phyloP scores from a whole-genome alignment of 2,329 filamentous ascomycete genomes.

The Thielaviopsis euricoi region DNA sequence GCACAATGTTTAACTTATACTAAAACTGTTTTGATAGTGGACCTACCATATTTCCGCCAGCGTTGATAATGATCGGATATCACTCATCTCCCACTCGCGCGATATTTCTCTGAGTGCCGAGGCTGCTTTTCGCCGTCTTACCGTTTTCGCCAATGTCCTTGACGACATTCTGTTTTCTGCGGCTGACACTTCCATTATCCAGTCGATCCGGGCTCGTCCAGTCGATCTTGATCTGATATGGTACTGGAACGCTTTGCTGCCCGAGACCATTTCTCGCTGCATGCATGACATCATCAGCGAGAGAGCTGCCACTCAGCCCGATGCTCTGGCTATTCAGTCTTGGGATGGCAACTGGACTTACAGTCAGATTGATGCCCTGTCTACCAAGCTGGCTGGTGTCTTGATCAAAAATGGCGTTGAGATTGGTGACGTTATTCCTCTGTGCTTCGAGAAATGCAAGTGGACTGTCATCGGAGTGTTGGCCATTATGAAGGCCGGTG shows the following conservation, averaged over 20 bases:
- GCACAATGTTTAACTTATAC: background rate
- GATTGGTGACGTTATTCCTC: slow-evolving; percentile 26
- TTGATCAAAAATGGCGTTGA: slow-evolving; percentile 22
- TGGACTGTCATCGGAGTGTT: slow-evolving; percentile 30
- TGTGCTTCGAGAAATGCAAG: slow-evolving; percentile 34
- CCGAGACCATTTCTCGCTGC: slow-evolving; percentile 24
- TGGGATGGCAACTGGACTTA: slow-evolving; percentile 35
- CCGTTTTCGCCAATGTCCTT: slow-evolving; percentile 14
- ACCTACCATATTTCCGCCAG: slow-evolving; percentile 14
- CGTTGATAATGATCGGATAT: slow-evolving; percentile 10
- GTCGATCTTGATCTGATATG: slow-evolving; percentile 29
- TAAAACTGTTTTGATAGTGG: slow-evolving; percentile 12
- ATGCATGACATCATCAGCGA: slow-evolving; percentile 31
- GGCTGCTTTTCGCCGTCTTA: slow-evolving; percentile 13
- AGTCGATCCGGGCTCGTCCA: slow-evolving; percentile 6
- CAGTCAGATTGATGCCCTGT: slow-evolving; percentile 25
- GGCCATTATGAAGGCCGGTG: slow-evolving; percentile 32
- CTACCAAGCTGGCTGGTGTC: slow-evolving; percentile 25
- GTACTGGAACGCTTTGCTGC: slow-evolving; percentile 28
- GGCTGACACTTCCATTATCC: background rate
- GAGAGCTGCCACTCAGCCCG: slow-evolving; percentile 21
- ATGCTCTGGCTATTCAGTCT: slow-evolving; percentile 28
- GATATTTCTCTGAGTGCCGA: slow-evolving; percentile 12
- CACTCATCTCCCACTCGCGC: slow-evolving; percentile 13
- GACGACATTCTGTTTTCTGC: slow-evolving; percentile 10